A percentile compares a stretch with the other conserved stretches of the same genome.
Evolutionary conservation across 345 rosid genomes (phyloP).

Genomic region (Stellera chamaejasme): DNA sequence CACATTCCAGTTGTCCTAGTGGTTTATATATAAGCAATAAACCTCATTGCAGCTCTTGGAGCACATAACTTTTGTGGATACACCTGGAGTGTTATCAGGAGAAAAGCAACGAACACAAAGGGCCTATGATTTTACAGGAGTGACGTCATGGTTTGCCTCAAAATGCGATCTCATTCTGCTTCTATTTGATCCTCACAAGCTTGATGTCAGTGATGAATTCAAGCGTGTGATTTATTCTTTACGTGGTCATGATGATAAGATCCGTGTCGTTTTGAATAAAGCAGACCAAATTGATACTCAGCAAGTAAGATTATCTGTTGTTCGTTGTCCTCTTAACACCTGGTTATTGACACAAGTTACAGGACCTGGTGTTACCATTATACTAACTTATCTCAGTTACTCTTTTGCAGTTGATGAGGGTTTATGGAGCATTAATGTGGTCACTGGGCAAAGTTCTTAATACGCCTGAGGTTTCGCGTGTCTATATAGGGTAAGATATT

Average conservation of each 20-base stretch:
- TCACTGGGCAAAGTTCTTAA: conserved; percentile 95
- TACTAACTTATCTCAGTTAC: conserved; percentile 8
- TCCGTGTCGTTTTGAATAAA: conserved; percentile 90
- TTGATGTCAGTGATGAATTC: conserved; percentile 95
- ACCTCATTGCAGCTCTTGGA: conserved; percentile 52
- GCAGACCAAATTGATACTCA: conserved; percentile 97
- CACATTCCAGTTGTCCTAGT: conserved; percentile 5
- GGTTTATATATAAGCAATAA: conserved; percentile 1
- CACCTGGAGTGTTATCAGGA: conserved; percentile 94
- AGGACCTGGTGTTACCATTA: background rate
- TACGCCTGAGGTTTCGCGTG: conserved; percentile 91
- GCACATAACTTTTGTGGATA: conserved; percentile 85
- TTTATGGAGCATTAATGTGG: conserved; percentile 98
- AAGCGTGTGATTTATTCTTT: conserved; percentile 89
- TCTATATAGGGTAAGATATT: conserved; percentile 76
- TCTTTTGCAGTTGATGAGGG: conserved; percentile 81
- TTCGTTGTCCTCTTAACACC: background rate
- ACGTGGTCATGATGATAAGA: conserved; percentile 96
- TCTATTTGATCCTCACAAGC: conserved; percentile 93
- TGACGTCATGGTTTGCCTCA: conserved; percentile 97
- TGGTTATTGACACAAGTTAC: conserved; percentile 1
- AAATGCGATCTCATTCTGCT: conserved; percentile 96
- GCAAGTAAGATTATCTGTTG: conserved; percentile 39
- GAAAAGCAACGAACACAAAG: conserved; percentile 91
- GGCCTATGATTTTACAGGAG: conserved; percentile 88